Percentiles rank a stretch among this genome's conserved stretches.
phyloP scores from a whole-genome alignment of 2,329 filamentous ascomycete genomes.

The Beauveria sp. region DNA sequence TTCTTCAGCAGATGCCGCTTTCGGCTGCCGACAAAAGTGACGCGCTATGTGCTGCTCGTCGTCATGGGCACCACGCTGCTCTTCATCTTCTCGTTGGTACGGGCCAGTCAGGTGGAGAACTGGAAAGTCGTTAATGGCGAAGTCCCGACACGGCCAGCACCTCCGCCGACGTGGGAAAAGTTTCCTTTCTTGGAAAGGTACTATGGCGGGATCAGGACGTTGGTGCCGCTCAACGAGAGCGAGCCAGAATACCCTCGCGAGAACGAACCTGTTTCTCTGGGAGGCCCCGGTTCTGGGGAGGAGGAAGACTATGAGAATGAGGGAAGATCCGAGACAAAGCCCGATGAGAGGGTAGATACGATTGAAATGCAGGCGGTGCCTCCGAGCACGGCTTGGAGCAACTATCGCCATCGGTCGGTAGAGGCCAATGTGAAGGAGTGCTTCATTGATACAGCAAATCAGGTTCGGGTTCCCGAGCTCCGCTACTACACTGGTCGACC shows the following conservation, averaged over 20 bases:
- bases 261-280: conserved; percentile 40
- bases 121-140: conserved; percentile 49
- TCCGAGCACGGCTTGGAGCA: conserved; percentile 27
- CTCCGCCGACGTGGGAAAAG: conserved; percentile 70
- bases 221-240: conserved; percentile 61
- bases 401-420: conserved; percentile 31
- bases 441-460: conserved; percentile 64
- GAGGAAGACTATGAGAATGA: not conserved
- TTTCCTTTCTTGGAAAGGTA: conserved; percentile 84
- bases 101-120: conserved; percentile 66
- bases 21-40: conserved; percentile 62
- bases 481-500: conserved; percentile 72
- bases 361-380: conserved; percentile 17
- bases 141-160: conserved; percentile 38
- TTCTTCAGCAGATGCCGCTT: conserved; percentile 37
- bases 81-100: conserved; percentile 68
- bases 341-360: conserved; percentile 12
- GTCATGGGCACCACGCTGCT: conserved; percentile 63
- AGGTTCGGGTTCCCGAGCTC: conserved; percentile 59
- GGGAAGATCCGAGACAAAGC: conserved; percentile 13
- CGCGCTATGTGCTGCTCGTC: conserved; percentile 69
- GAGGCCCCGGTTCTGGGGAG: conserved; percentile 7
- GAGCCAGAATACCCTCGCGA: conserved; percentile 71
- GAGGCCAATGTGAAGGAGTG: conserved; percentile 58
- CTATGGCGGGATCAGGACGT: conserved; percentile 73